Evolutionary conservation across 116 monocot species (phyloP).

Genomic region (Zostera marina): DNA sequence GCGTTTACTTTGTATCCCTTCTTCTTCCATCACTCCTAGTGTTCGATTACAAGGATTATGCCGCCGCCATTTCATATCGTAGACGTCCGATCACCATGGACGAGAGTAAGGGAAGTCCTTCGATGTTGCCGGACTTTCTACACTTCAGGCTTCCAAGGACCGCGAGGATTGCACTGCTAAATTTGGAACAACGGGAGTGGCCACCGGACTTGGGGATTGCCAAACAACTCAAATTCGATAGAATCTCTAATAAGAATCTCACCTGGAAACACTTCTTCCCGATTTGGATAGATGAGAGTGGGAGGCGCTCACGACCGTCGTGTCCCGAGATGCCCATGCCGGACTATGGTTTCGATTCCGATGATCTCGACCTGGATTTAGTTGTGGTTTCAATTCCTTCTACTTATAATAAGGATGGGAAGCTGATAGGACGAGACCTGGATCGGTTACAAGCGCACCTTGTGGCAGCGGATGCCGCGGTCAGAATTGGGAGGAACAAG

Average conservation of each 20-base stretch:
- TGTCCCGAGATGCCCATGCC: constrained; percentile 79
- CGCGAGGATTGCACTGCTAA: constrained; percentile 1
- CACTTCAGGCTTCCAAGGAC: background rate
- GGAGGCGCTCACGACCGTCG: constrained; percentile 23
- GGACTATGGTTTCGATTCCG: constrained; percentile 15
- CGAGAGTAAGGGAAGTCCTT: background rate
- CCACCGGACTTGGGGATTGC: background rate
- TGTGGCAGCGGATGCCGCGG: constrained; percentile 36
- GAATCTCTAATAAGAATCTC: constrained; percentile 11
- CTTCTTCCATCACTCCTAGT: too few species aligned
- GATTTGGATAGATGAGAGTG: constrained; percentile 77
- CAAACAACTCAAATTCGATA: constrained; percentile 19
- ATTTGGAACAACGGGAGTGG: constrained; percentile 1
- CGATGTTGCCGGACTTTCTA: background rate
- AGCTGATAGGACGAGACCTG: constrained; percentile 28
- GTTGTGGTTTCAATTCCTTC: constrained; percentile 55
- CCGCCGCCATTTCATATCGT: too few species aligned
- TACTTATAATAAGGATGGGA: constrained; percentile 8
- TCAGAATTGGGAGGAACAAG: constrained; percentile 21
- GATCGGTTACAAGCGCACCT: constrained; percentile 58
- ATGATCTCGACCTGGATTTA: constrained; percentile 19
- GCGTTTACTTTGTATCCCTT: too few species aligned
- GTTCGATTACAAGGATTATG: too few species aligned
- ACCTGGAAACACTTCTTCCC: constrained; percentile 60
- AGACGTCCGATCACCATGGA: too few species aligned